Evolutionary conservation across 331 rosid genomes (phyloP), one percentile per base, ranked within the genome.

Genomic region (Quercus phellos): DNA sequence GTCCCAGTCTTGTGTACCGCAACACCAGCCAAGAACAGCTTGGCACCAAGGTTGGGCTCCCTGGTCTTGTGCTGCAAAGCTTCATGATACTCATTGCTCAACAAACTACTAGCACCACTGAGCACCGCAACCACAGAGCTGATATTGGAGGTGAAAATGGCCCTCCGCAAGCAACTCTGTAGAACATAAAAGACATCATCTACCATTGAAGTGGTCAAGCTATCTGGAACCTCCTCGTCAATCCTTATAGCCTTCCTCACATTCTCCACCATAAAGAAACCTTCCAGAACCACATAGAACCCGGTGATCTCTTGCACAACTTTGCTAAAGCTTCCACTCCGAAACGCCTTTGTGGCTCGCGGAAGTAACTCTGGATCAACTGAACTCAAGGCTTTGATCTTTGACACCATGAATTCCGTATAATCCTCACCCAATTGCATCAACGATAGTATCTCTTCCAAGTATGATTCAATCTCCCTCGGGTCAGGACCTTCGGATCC

Each of bases 231-330:
- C 4, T 85, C 91, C 80, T 94, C 99, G 74, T 92, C 97, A 21
- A 94, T 94, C 86, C 79, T 78, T 53, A 91, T 90, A 4, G 99
- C 99, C 77, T 94, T 94, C 83, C 98, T 88, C 55, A 90, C 98
- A 83, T 91, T 94, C 85, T 94, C 99, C 74, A 94, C 97, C 98
- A 94, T 94, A 87, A 90, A 94, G 75, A 90, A 94, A 21, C 99
- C 99, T 80, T 94, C 99, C 0, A 94, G 82, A 80, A 92, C 89
- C 54, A 94, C 96, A 4, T 92, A 94, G 81, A 92, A 94, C 55
- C 99, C 99, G 0, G 98, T 94, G 69, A 92, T 55, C 27, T 94
- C 98, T 77, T 94, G 99, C 11, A 86, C 90, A 55, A 88, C 98
- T 84, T 90, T 94, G 84, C 91, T 92, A 79, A 94, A 92, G 68